A percentile compares a stretch with the other conserved stretches of the same genome.
phyloP scores from a whole-genome alignment of 2,329 filamentous ascomycete species.

The Aureobasidium sp. region DNA sequence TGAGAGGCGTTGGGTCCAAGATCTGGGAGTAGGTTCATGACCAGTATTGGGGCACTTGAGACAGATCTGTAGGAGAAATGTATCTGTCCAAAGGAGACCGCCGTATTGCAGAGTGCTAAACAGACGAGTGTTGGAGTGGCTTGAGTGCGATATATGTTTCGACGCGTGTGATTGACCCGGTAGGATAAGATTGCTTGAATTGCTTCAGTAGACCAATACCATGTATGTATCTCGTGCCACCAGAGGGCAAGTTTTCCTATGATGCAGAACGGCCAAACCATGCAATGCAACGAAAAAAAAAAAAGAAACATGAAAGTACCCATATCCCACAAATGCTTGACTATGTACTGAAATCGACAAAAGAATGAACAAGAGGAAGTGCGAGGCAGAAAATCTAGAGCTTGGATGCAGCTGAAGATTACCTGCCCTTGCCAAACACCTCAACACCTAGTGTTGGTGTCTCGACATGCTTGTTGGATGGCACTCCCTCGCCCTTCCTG shows the following conservation, averaged over 20 bases:
- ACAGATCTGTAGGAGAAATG: no score
- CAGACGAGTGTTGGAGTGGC: no score
- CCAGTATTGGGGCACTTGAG: no score
- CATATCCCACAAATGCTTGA: background rate
- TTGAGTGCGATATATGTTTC: no score
- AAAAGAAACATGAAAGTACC: background rate
- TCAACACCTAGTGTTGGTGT: constrained; percentile 58
- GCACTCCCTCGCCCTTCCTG: constrained; percentile 64
- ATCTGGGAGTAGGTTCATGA: no score
- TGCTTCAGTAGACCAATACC: background rate
- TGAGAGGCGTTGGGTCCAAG: no score
- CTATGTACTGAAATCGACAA: background rate
- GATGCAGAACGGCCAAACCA: background rate
- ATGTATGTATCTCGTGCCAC: background rate
- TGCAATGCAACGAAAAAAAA: background rate
- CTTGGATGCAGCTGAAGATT: background rate
- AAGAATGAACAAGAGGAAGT: background rate
- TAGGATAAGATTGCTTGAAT: no score
- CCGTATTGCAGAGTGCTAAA: no score
- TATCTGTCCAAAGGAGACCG: no score
- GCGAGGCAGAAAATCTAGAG: no score
- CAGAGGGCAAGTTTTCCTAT: background rate
- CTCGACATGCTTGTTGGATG: constrained; percentile 58
- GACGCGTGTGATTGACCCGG: no score
- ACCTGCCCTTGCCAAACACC: constrained; percentile 45